Percentiles rank a stretch among this genome's conserved stretches.
phyloP scores from a whole-genome alignment of 495 filamentous ascomycete genomes.

The Penicillium mononematosum region DNA sequence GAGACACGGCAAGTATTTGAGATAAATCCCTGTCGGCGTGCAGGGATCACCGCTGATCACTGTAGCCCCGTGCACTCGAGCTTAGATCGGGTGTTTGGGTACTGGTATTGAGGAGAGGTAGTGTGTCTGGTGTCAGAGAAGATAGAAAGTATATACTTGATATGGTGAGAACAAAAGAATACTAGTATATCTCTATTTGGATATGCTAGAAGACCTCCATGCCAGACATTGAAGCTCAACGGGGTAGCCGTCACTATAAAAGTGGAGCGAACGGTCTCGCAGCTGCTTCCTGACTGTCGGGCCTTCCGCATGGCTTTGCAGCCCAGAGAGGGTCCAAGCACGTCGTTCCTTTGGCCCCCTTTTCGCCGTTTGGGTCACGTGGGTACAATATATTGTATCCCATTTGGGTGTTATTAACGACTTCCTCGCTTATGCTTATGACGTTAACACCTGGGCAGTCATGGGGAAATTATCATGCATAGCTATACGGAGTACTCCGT shows the following conservation, averaged over 20 bases:
- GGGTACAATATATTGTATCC: background rate
- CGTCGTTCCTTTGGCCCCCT: conserved; percentile 12
- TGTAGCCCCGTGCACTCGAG: conserved; percentile 21
- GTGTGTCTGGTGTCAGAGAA: background rate
- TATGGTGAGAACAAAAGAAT: background rate
- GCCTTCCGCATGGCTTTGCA: conserved; percentile 29
- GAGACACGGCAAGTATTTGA: conserved; percentile 38
- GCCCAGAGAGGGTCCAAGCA: conserved; percentile 28
- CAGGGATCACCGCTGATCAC: conserved; percentile 34
- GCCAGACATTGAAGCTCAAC: background rate
- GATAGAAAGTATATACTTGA: background rate
- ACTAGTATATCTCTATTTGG: background rate
- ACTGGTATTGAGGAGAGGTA: background rate
- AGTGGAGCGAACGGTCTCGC: conserved; percentile 47
- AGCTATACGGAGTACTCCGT: background rate
- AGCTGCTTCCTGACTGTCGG: conserved; percentile 46
- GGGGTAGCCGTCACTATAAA: conserved; percentile 4
- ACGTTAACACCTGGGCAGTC: too few species aligned
- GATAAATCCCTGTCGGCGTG: conserved; percentile 38
- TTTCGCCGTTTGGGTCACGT: conserved; percentile 10
- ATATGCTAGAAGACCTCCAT: background rate
- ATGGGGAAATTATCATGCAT: background rate
- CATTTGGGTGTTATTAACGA: background rate
- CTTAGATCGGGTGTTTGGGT: conserved; percentile 3
- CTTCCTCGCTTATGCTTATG: background rate